These are phyloP conservation scores for Xanthoceras sorbifolium DNA, from an alignment of 345 rosid genomes.

Conservation along the genomic window DNA sequence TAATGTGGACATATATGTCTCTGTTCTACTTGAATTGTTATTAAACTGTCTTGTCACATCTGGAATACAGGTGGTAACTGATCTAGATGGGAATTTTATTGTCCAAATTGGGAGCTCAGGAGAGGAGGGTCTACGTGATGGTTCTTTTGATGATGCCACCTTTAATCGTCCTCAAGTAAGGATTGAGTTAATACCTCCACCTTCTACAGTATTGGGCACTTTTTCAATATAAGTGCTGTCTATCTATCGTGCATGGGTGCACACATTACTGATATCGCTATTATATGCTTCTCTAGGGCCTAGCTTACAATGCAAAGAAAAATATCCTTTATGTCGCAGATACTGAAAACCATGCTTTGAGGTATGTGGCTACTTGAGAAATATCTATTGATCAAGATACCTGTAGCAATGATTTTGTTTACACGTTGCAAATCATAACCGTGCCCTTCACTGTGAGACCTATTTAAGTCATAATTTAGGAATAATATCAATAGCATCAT, in stretches of 20 bases:
- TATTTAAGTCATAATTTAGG: not conserved
- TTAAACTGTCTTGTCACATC: slow-evolving; percentile 11
- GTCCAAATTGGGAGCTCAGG: slow-evolving; percentile 83
- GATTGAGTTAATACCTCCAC: slow-evolving; percentile 15
- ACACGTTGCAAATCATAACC: not conserved
- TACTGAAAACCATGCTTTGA: slow-evolving; percentile 94
- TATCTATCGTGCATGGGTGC: not conserved
- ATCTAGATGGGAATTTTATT: slow-evolving; percentile 82
- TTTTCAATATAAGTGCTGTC: not conserved
- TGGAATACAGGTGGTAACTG: slow-evolving; percentile 75
- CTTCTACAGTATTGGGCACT: not conserved
- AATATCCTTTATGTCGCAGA: slow-evolving; percentile 89
- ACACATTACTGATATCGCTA: slow-evolving; percentile 6
- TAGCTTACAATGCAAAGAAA: slow-evolving; percentile 87
- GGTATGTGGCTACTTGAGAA: slow-evolving; percentile 43
- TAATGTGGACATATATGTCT: not conserved
- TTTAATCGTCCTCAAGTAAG: slow-evolving; percentile 89
- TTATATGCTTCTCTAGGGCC: slow-evolving; percentile 59
- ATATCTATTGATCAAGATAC: slow-evolving; percentile 1
- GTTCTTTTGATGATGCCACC: slow-evolving; percentile 79
- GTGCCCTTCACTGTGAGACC: not conserved
- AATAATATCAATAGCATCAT: not conserved
- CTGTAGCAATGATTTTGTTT: not conserved
- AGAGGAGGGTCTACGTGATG: slow-evolving; percentile 83
- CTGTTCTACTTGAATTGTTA: not conserved